phyloP scores from a whole-genome alignment of 1,284 basidiomycete species.

The Naganishia albida region DNA sequence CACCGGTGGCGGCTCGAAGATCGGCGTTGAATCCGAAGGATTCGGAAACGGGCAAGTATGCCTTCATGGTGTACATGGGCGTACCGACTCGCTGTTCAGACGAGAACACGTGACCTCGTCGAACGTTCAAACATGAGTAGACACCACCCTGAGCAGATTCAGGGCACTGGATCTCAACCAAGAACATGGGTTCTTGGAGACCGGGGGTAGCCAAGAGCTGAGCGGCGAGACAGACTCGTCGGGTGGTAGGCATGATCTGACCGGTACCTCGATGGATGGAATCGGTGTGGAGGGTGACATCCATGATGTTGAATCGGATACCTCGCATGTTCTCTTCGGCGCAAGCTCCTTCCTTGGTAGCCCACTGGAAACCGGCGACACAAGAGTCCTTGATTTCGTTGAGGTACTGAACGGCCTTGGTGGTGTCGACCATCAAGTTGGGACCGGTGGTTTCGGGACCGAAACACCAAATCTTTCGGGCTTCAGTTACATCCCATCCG shows the following conservation, averaged over 20 bases:
- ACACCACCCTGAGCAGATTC: conserved; percentile 98
- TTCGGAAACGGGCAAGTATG: conserved; percentile 93
- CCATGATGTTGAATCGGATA: conserved; percentile 92
- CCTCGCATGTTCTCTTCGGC: conserved; percentile 99
- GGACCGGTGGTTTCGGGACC: conserved; percentile 97
- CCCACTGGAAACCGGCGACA: conserved; percentile 99
- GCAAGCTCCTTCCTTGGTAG: conserved; percentile 95
- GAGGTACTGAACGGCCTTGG: conserved; percentile 97
- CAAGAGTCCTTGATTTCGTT: conserved; percentile 99
- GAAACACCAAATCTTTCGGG: conserved; percentile 99
- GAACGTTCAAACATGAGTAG: conserved; percentile 92
- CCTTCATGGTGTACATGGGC: conserved; percentile 99
- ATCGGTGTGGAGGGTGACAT: conserved; percentile 97
- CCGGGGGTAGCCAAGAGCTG: conserved; percentile 86
- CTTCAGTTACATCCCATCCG: conserved; percentile 99
- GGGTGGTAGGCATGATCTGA: conserved; percentile 93
- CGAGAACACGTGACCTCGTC: conserved; percentile 97
- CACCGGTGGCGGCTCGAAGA: conserved; percentile 86
- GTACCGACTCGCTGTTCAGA: conserved; percentile 97
- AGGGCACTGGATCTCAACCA: conserved; percentile 98
- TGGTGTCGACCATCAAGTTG: conserved; percentile 95
- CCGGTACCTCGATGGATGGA: conserved; percentile 99
- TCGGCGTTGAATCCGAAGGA: conserved; percentile 99
- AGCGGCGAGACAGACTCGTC: conserved; percentile 96
- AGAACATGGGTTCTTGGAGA: conserved; percentile 96